Percentiles rank a stretch among this genome's conserved stretches.
Conservation (phyloP, 2,329 filamentous ascomycete species). For the Drechslerella stenobrocha region DNA sequence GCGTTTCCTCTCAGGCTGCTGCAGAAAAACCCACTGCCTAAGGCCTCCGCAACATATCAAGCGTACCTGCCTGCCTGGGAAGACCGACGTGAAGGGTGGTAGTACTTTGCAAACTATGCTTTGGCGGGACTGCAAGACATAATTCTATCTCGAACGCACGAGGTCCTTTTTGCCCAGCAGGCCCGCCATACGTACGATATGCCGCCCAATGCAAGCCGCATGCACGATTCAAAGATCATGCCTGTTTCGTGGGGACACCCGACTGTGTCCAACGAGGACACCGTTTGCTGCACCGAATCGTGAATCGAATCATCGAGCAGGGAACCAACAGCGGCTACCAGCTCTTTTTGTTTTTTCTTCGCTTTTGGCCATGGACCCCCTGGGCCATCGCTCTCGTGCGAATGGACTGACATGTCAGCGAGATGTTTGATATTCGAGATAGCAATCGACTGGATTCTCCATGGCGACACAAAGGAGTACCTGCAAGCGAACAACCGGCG, state of each 20-base stretch:
- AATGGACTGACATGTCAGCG: no score
- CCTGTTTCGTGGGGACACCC: slow-evolving; percentile 20
- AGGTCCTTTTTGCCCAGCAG: no score
- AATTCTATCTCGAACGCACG: no score
- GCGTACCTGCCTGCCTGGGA: background rate
- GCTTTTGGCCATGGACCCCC: no score
- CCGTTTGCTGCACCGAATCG: background rate
- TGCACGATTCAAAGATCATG: slow-evolving; percentile 48
- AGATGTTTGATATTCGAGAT: no score
- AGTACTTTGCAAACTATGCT: no score
- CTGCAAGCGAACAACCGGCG: no score
- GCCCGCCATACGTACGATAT: background rate
- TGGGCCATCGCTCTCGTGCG: no score
- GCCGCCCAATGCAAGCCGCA: slow-evolving; percentile 28
- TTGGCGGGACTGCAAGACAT: no score
- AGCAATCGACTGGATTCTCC: no score
- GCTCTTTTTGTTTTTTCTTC: background rate
- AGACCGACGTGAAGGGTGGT: no score
- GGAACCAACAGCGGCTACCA: background rate
- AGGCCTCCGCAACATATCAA: background rate
- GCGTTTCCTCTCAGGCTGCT: background rate
- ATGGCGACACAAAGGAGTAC: no score
- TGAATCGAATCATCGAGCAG: background rate
- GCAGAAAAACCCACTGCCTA: slow-evolving; percentile 4
- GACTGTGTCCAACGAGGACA: background rate